Evolutionary conservation across 805 yeast genomes (phyloP), one percentile per base, ranked within the genome.

Genomic region (Kuraishia capsulata): DNA sequence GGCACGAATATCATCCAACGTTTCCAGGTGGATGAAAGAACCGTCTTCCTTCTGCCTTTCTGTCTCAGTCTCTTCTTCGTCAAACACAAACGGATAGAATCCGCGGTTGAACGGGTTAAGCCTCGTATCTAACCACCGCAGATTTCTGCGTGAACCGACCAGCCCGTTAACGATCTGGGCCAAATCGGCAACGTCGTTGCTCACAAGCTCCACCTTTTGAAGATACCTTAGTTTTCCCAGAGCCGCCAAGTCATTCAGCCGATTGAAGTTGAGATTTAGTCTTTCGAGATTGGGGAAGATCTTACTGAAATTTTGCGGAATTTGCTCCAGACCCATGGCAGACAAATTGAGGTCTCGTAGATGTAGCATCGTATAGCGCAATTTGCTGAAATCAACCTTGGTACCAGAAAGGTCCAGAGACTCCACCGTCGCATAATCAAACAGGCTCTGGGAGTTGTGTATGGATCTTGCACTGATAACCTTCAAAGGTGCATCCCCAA

Each of bases 81-180:
- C 67, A 51, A 74, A 73, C 2, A 74, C 74, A 45, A 64, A 72
- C 1, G 81, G 77, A 48, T 74, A 73, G 36, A 69, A 57, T 9
- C 62, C 67, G 32, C 58, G 53, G 31, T 67, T 72, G 20, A 71
- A 42, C 13, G 75, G 70, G 44, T 74, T 74, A 39, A 73, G 64
- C 28, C 79, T 56, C 35, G 72, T 40, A 48, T 74, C 81, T 14
- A 74, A 47, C 6, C 61, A 53, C 39, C 50, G 55, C 43, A 74
- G 47, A 3, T 56, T 47, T 3, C 42, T 37, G 32, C 76, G 49
- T 0, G 59, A 45, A 0, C 54, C 56, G 3, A 56, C 45, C 23
- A 62, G 43, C 2, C 63, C 54, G 3, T 50, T 45, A 8, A 73
- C 44, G 2, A 69, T 43, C 10, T 46, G 48, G 28, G 57, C 63